phyloP scores from a whole-genome alignment of 2,329 filamentous ascomycete species.

The Talaromyces sp. region DNA sequence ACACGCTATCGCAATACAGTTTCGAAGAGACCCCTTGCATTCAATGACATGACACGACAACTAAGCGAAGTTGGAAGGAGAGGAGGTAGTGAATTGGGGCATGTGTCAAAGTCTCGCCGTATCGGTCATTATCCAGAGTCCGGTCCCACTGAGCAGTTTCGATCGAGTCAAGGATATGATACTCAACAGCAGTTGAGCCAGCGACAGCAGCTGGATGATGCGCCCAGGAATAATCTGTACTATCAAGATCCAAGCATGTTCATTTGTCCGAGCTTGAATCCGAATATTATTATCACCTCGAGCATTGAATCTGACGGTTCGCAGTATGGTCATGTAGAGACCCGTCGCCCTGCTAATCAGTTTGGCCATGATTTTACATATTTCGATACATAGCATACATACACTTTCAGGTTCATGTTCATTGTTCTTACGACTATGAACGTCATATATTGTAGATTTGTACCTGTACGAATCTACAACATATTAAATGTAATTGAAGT shows the following conservation, averaged over 20 bases:
- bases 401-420: not conserved
- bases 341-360: not conserved
- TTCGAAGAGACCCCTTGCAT: not conserved
- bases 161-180: not conserved
- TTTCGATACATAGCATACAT: not conserved
- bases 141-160: not conserved
- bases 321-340: not conserved
- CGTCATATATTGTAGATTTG: not conserved
- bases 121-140: not conserved
- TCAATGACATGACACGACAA: not conserved
- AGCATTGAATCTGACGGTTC: not conserved
- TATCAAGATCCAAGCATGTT: not conserved
- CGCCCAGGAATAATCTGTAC: not conserved
- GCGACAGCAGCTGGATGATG: not conserved
- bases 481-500: not conserved
- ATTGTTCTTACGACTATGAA: not conserved
- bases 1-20: constrained; percentile 7
- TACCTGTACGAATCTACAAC: not conserved
- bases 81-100: not conserved
- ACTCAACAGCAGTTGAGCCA: not conserved
- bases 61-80: not conserved
- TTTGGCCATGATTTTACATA: not conserved
- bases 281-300: not conserved
- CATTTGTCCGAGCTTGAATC: not conserved
- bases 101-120: not conserved